Evolutionary conservation across 2,329 filamentous ascomycete species (phyloP), one percentile per base, ranked within the genome.

Genomic region (Pseudogymnoascus sp.): DNA sequence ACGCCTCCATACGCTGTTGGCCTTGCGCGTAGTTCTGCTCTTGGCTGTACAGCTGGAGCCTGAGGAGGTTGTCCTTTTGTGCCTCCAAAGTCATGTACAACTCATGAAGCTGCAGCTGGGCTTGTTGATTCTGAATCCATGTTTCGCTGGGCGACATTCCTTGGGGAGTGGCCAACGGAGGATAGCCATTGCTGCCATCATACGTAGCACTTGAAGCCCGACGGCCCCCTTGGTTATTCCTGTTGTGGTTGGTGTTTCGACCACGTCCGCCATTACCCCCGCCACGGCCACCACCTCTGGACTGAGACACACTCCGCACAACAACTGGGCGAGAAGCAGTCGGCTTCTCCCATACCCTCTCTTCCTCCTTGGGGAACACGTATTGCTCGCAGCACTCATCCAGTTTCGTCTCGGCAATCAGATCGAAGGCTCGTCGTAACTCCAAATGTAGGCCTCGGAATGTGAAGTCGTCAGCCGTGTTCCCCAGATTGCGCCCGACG

Each of bases 381-480:
- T 88, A 99, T 73, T 93, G 85, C 73, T 96, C 90, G 75, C 93
- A 97, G 73, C 89, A 93, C 70, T 91, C 87, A 3, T 87, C 84
- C 49, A 99, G 80, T 69, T 95, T 91, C 21, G 86, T 90, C 61
- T 89, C 84, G 1, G 89, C 86, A 16, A 97, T 84, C 63, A 91
- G 77, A 64, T 92, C 89, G 73, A 96, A 97, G 0, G 95, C 95
- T 68, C 92, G 84, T 65, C 95, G 86, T 60, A 99, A 80, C 76
- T 99, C 95, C 68, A 91, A 76, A 73, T 99, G 95, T 31, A 99
- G 84, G 1, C 95, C 95, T 60, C 89, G 86, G 76, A 96, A 97
- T 0, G 95, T 93, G 46, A 90, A 96, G 73, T 96, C 93, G 73
- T 99, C 95, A 7, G 92, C 95, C 1, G 95, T 97, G 70, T 99